A percentile compares a stretch with the other conserved stretches of the same genome.
These are phyloP conservation scores for Talaromyces adpressus DNA, from an alignment of 495 filamentous ascomycete species.

Conservation along the genomic window DNA sequence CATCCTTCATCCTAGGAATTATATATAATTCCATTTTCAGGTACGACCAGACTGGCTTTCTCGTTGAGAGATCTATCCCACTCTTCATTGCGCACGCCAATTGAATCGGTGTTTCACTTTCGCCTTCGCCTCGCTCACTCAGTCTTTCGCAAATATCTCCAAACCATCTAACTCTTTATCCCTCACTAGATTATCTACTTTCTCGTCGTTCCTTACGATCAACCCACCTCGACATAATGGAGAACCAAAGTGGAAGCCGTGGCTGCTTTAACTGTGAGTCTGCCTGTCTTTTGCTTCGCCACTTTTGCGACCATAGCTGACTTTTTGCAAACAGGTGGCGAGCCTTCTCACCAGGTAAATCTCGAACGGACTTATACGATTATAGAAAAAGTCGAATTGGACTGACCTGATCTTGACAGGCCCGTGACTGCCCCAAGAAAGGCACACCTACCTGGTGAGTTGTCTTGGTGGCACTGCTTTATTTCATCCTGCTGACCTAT, in stretches of 20 bases:
- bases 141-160: background rate
- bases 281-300: constrained; percentile 2
- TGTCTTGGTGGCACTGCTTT: constrained; percentile 13
- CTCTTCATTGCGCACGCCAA: background rate
- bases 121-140: background rate
- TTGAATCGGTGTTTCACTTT: background rate
- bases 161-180: background rate
- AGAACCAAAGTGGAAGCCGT: constrained; percentile 47
- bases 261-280: constrained; percentile 80
- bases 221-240: constrained; percentile 30
- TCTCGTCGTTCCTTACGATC: constrained; percentile 1
- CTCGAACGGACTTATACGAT: background rate
- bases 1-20: background rate
- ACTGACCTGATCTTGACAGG: constrained; percentile 38
- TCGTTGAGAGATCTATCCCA: background rate
- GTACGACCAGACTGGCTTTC: background rate
- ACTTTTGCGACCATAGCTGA: constrained; percentile 3
- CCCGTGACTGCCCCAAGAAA: constrained; percentile 92
- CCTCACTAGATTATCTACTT: background rate
- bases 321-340: constrained; percentile 51
- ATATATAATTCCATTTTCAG: background rate
- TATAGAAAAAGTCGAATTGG: constrained; percentile 9
- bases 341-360: constrained; percentile 63
- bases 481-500: constrained; percentile 16
- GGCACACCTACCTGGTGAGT: constrained; percentile 80